Conservation (phyloP, 495 filamentous ascomycete species). For the Tetracladium setigerum region DNA sequence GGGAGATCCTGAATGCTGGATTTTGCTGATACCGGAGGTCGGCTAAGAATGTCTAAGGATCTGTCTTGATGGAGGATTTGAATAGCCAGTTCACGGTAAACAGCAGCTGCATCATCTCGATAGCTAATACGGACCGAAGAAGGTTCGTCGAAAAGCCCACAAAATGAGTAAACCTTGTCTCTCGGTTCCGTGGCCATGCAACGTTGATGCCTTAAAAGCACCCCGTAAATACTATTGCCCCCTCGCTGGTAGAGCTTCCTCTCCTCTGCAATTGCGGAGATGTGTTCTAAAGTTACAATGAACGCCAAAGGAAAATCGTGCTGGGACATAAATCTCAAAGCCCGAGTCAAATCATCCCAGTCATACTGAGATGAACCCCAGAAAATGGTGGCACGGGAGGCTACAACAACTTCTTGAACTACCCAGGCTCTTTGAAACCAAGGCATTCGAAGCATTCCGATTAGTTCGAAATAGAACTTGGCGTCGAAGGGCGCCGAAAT, state of each 20-base stretch:
- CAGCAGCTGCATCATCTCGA: background rate
- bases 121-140: slow-evolving; percentile 8
- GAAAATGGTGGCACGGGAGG: slow-evolving; percentile 9
- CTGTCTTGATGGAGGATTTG: slow-evolving; percentile 6
- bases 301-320: slow-evolving; percentile 9
- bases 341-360: slow-evolving; percentile 17
- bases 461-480: slow-evolving; percentile 17
- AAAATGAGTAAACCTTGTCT: slow-evolving; percentile 19
- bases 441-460: slow-evolving; percentile 12
- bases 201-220: slow-evolving; percentile 3
- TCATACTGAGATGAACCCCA: slow-evolving; percentile 16
- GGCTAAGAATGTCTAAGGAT: slow-evolving; percentile 15
- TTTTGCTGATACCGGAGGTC: background rate
- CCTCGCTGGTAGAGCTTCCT: slow-evolving; percentile 1
- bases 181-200: slow-evolving; percentile 13
- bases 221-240: background rate
- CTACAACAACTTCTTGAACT: slow-evolving; percentile 22
- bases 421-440: slow-evolving; percentile 27
- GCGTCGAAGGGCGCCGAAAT: background rate
- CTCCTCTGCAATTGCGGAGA: slow-evolving; percentile 9
- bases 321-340: slow-evolving; percentile 12
- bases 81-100: slow-evolving; percentile 10
- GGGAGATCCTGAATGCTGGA: slow-evolving; percentile 9
- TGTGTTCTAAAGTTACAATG: slow-evolving; percentile 5
- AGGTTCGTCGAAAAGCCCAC: slow-evolving; percentile 6